Evolutionary conservation across 768 basidiomycete species (phyloP).

Genomic region (Lanmaoa rubissima): DNA sequence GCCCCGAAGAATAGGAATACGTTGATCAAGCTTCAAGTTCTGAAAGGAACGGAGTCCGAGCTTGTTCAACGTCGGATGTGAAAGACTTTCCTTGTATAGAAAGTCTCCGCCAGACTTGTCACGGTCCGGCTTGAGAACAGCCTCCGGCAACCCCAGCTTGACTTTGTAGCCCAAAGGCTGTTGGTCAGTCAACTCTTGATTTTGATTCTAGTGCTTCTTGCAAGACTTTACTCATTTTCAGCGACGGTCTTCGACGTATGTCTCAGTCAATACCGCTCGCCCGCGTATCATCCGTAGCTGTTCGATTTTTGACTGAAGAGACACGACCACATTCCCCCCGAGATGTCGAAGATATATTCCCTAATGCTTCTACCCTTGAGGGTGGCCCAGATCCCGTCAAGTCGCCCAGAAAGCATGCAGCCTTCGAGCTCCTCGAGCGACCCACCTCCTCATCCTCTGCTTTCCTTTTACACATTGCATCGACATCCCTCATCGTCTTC

Average conservation of each 20-base stretch:
- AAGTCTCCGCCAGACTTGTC: no score
- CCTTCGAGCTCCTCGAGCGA: constrained; percentile 74
- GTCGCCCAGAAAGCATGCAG: constrained; percentile 57
- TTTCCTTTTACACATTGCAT: constrained; percentile 70
- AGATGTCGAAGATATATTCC: constrained; percentile 40
- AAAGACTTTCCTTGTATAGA: no score
- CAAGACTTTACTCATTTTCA: not conserved
- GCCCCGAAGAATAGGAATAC: not conserved
- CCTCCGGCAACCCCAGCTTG: no score
- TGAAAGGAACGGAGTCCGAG: no score
- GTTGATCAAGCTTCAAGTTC: no score
- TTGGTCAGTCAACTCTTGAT: no score
- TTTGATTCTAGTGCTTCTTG: not conserved
- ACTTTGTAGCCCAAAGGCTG: no score
- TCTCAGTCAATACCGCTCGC: constrained; percentile 32
- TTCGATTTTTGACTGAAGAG: constrained; percentile 48
- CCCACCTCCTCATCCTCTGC: constrained; percentile 76
- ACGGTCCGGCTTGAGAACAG: no score
- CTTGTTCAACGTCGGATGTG: no score
- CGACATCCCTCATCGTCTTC: constrained; percentile 68
- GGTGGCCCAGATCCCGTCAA: constrained; percentile 26
- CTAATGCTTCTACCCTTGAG: constrained; percentile 36
- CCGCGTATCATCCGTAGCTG: constrained; percentile 23
- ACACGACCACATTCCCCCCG: constrained; percentile 30
- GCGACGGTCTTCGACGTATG: constrained; percentile 14